Conservation (phyloP, 805 yeast genomes). For the Pichia scutulata region DNA sequence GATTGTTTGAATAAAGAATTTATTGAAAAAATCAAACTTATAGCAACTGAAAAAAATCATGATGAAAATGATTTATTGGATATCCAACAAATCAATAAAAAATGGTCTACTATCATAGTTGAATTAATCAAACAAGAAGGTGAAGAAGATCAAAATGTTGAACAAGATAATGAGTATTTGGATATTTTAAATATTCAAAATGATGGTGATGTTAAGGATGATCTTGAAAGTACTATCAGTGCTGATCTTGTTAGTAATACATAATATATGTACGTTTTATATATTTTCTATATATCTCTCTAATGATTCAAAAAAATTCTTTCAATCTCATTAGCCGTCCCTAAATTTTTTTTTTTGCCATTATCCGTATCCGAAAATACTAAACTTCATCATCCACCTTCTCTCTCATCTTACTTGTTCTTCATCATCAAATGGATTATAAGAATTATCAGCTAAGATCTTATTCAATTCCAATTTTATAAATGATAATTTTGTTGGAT, state of each 20-base stretch:
- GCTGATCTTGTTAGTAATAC: too few species aligned
- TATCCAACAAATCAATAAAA: neutral
- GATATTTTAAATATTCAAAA: neutral
- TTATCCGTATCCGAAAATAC: too few species aligned
- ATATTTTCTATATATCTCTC: too few species aligned
- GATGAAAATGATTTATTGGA: neutral
- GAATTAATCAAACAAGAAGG: neutral
- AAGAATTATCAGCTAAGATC: slow-evolving; percentile 73
- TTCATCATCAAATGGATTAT: slow-evolving; percentile 75
- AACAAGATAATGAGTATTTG: neutral
- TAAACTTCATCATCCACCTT: too few species aligned
- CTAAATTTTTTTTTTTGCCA: too few species aligned
- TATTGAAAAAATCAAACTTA: too few species aligned
- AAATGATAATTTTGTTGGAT: slow-evolving; percentile 64
- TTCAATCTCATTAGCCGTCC: too few species aligned
- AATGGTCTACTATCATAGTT: neutral
- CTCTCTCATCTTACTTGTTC: slow-evolving; percentile 22
- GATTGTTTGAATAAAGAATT: slow-evolving; percentile 63
- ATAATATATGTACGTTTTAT: too few species aligned
- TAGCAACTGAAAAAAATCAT: too few species aligned
- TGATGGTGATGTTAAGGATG: slow-evolving; percentile 11
- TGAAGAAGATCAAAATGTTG: neutral
- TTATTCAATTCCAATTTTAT: slow-evolving; percentile 73
- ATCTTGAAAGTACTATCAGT: too few species aligned
- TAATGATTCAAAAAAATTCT: too few species aligned